Percentiles rank a stretch among this genome's conserved stretches.
Evolutionary conservation across 805 yeast genomes (phyloP).

Genomic region (Pichia sporocuriosa): DNA sequence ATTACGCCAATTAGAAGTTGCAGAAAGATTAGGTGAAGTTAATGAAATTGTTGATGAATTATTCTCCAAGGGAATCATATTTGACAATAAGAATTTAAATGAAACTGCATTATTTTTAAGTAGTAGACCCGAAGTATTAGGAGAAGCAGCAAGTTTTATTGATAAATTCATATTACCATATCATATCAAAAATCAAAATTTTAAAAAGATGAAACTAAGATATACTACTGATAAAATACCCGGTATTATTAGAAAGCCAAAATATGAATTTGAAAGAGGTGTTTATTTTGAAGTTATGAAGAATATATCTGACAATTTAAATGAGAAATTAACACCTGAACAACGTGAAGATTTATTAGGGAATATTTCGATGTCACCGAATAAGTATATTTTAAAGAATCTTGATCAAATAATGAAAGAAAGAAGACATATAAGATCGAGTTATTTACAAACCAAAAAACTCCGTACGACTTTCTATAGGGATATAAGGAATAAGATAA

Average conservation of each 20-base stretch:
- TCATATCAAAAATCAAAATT: constrained; percentile 9
- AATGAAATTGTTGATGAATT: constrained; percentile 16
- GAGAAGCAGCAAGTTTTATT: constrained; percentile 22
- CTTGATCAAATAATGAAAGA: constrained; percentile 7
- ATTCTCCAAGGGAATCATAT: constrained; percentile 20
- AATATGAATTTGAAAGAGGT: constrained; percentile 8
- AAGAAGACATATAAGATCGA: constrained; percentile 9
- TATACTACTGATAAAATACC: constrained; percentile 12
- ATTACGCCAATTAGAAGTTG: constrained; percentile 24
- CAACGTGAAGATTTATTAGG: constrained; percentile 12
- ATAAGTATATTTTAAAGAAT: constrained; percentile 15
- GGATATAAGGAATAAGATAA: not conserved
- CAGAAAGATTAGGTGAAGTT: constrained; percentile 18
- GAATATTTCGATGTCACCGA: constrained; percentile 9
- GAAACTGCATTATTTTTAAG: constrained; percentile 24
- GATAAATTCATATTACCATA: constrained; percentile 26
- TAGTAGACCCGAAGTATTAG: constrained; percentile 14
- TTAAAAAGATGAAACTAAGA: constrained; percentile 11
- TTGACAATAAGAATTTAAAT: constrained; percentile 24
- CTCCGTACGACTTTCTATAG: constrained; percentile 9
- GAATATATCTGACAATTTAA: constrained; percentile 14
- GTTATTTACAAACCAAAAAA: constrained; percentile 5
- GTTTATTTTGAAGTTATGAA: constrained; percentile 15
- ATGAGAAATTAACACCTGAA: constrained; percentile 8
- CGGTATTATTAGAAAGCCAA: constrained; percentile 5